Conservation (phyloP, 352 stramenopile genomes). For the Globisporangium recalcitrans region DNA sequence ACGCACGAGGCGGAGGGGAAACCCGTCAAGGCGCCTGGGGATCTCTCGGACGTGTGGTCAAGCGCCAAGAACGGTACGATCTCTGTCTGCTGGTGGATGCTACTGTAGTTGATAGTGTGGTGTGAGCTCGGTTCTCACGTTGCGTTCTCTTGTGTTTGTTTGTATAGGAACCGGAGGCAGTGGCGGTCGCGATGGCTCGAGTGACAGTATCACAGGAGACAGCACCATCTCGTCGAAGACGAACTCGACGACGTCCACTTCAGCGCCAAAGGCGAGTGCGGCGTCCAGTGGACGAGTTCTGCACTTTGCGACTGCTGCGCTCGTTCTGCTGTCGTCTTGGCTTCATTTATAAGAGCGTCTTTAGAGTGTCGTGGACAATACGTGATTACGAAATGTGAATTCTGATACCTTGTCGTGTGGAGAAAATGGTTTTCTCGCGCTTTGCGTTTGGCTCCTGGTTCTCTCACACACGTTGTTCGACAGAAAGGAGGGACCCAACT, state of each 20-base stretch:
- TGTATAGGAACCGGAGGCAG: constrained; percentile 9
- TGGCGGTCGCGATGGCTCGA: constrained; percentile 10
- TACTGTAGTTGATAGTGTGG: neutral
- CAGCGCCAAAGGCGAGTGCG: neutral
- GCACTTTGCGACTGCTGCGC: neutral
- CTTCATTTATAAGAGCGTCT: neutral
- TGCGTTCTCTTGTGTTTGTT: neutral
- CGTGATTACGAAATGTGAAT: neutral
- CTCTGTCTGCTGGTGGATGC: neutral
- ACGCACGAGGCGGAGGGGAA: constrained; percentile 28
- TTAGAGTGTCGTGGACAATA: neutral
- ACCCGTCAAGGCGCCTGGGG: constrained; percentile 33
- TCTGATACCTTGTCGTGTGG: neutral
- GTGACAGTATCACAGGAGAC: neutral
- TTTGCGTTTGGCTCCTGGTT: neutral
- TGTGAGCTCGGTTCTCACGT: neutral
- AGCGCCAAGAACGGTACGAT: constrained; percentile 23
- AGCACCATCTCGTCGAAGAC: constrained; percentile 1
- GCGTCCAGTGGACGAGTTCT: neutral
- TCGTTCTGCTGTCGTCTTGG: neutral
- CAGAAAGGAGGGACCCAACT: neutral
- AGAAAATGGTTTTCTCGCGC: neutral
- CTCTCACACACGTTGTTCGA: neutral
- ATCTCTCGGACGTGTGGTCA: constrained; percentile 26
- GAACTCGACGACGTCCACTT: neutral